These are phyloP conservation scores for Helianthus annuus DNA, from an alignment of 129 eudicot genomes.

Conservation along the genomic window HanXRQr2.0-SUNRISE NC_035441.2:12005639-12006138, in stretches of 20 bases:
- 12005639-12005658: slow-evolving; percentile 59
- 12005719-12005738: slow-evolving; percentile 83
- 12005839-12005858: slow-evolving; percentile 74
- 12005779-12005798: slow-evolving; percentile 61
- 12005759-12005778: slow-evolving; percentile 71
- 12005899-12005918: no score
- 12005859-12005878: slow-evolving; percentile 43
- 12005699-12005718: no score
- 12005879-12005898: neutral
- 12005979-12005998: no score
- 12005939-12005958: no score
- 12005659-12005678: slow-evolving; percentile 72
- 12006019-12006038: no score
- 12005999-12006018: no score
- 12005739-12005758: slow-evolving; percentile 72
- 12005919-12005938: no score
- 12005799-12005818: slow-evolving; percentile 69
- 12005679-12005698: slow-evolving; percentile 76
- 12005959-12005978: neutral
- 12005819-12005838: slow-evolving; percentile 71
- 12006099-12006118: no score
- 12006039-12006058: no score
- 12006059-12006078: no score
- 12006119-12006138: no score
- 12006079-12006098: no score